Base-by-base conservation (phyloP, 768 basidiomycete genomes). In the Macrolepiota albuminosa region DNA sequence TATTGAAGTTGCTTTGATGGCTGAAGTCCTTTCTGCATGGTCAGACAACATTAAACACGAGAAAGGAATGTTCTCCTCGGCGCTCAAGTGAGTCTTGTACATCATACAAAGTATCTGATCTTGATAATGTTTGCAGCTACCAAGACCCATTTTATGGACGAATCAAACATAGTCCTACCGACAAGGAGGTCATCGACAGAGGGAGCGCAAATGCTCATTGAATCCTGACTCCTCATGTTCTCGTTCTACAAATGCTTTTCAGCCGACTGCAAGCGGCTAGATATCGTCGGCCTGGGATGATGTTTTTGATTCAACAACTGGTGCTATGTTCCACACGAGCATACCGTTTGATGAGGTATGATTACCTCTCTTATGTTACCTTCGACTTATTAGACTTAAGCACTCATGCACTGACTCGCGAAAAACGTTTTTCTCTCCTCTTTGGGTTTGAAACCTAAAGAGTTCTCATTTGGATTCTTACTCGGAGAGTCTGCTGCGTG, bases 221-320 rank as follows among this genome's bases (percentile, higher is more conserved):
- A 42, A 71, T 95, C 6, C 81, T 98, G 9, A 79, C 84, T 2
- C 93, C 97, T 6, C 97, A 98, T 73, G 80, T 82, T 1, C 78
- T 95, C 16, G 81, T 98, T 31, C 71, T 98, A 49, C 87, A 94
- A 64, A 89, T 98, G 81, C 71, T 98, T 9, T 85, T 94, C 60
- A 97, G 93, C 70, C 87, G 95, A 47, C 80, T 97, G 64, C 96
- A 98, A 74, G 92, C 96, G 46, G 93, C 95, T 54, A 86, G 94
- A 60, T 96, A 98, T 75, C 84, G 89, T 40, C 81, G 89, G 58
- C 86, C 89, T 0, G 87, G 87, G 10, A 84, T 98, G 40, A 93
- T 97, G 82, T 80, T 89, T 55, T 79, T 96, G 16, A 85, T 95
- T 56, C 87, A 94, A 64, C 84, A 91, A 31, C 71, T 98, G n/a